Conservation (phyloP, 2,329 filamentous ascomycete species). For the Aureobasidium uvarum region DNA sequence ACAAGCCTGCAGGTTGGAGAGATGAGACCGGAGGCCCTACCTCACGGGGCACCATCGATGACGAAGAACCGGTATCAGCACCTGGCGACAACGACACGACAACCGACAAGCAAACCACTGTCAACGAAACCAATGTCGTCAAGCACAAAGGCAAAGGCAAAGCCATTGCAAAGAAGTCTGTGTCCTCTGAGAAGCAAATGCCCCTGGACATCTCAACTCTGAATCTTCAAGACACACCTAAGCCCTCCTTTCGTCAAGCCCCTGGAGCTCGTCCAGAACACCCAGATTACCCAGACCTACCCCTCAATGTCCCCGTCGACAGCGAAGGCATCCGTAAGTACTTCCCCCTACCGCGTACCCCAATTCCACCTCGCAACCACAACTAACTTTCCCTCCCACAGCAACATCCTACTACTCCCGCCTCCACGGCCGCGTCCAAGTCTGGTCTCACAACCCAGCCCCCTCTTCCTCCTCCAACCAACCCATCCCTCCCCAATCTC, state of each 20-base stretch:
- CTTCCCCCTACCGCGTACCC: background rate
- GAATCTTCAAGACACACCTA: too few relatives aligned
- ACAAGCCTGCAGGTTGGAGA: too few relatives aligned
- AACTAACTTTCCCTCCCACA: background rate
- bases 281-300: background rate
- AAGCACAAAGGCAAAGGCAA: background rate
- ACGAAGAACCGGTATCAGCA: background rate
- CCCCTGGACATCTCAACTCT: background rate
- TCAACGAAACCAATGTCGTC: background rate
- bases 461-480: too few relatives aligned
- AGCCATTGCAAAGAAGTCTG: background rate
- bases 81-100: background rate
- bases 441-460: too few relatives aligned
- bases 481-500: too few relatives aligned
- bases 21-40: too few relatives aligned
- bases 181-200: background rate
- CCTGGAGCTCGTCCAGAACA: background rate
- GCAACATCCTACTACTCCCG: background rate
- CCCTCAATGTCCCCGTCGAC: background rate
- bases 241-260: background rate
- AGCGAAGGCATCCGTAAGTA: background rate
- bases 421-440: too few relatives aligned
- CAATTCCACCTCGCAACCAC: background rate
- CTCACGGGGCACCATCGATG: background rate
- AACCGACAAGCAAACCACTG: background rate